Evolutionary conservation across 306 rosid species (phyloP).

Genomic region (Dalbergia cochinchinensis): DNA sequence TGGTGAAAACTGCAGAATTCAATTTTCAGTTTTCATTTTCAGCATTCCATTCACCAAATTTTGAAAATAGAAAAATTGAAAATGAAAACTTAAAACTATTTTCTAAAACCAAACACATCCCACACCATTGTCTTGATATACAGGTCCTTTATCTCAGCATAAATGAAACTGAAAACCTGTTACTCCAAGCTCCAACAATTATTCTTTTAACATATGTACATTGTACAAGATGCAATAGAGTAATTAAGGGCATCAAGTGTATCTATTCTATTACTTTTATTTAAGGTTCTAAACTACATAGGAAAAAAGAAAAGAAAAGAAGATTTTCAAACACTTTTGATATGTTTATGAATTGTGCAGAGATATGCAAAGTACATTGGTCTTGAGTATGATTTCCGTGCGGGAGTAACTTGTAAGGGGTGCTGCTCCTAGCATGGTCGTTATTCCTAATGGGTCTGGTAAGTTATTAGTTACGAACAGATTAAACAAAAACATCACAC

Average conservation of each 20-base stretch:
- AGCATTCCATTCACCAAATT: too few relatives aligned
- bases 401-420: slow-evolving; percentile 78
- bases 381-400: slow-evolving; percentile 95
- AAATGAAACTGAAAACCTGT: slow-evolving; percentile 25
- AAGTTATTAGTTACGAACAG: slow-evolving; percentile 50
- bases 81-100: too few relatives aligned
- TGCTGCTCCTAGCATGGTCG: slow-evolving; percentile 62
- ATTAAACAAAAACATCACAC: slow-evolving; percentile 25
- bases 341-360: slow-evolving; percentile 59
- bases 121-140: background rate
- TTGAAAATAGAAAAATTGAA: too few relatives aligned
- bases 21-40: too few relatives aligned
- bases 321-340: slow-evolving; percentile 17
- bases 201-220: background rate
- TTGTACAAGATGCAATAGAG: slow-evolving; percentile 17
- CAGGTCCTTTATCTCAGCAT: slow-evolving; percentile 28
- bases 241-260: slow-evolving; percentile 25
- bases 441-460: slow-evolving; percentile 92
- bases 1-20: too few relatives aligned
- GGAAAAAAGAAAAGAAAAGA: background rate
- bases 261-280: slow-evolving; percentile 16
- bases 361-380: slow-evolving; percentile 95
- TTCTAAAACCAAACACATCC: too few relatives aligned
- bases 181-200: slow-evolving; percentile 36
- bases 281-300: background rate